Evolutionary conservation across 257 asterid species (phyloP).

Genomic region (Penstemon barbatus): DNA sequence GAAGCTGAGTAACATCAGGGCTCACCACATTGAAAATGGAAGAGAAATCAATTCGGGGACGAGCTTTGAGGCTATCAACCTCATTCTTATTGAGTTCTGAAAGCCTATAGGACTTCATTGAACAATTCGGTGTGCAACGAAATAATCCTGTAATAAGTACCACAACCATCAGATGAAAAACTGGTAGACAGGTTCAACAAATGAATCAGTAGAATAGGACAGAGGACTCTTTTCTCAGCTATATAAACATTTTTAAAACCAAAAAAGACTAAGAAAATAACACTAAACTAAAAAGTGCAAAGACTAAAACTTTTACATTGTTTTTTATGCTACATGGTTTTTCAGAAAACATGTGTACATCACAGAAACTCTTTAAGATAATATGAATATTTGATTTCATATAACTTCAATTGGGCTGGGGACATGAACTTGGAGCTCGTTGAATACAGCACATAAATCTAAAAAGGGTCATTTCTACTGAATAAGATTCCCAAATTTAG

Average conservation of each 20-base stretch:
- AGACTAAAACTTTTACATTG: neutral
- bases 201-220: neutral
- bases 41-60: conserved; percentile 86
- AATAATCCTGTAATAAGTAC: conserved; percentile 46
- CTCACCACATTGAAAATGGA: conserved; percentile 82
- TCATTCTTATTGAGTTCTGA: conserved; percentile 70
- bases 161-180: conserved; percentile 20
- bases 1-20: conserved; percentile 19
- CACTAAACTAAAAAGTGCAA: neutral
- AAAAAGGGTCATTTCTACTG: conserved; percentile 3
- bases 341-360: neutral
- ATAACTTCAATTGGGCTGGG: neutral
- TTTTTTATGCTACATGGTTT: neutral
- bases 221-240: neutral
- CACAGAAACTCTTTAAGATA: neutral
- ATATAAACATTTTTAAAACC: neutral
- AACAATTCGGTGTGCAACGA: conserved; percentile 47
- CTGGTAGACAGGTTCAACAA: conserved; percentile 4
- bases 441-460: neutral
- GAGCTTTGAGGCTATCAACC: conserved; percentile 83
- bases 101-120: conserved; percentile 85
- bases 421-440: no score
- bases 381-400: no score
- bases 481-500: neutral
- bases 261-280: neutral